Evolutionary conservation across 2,329 filamentous ascomycete species (phyloP).

Genomic region (Xylariaceae sp.): DNA sequence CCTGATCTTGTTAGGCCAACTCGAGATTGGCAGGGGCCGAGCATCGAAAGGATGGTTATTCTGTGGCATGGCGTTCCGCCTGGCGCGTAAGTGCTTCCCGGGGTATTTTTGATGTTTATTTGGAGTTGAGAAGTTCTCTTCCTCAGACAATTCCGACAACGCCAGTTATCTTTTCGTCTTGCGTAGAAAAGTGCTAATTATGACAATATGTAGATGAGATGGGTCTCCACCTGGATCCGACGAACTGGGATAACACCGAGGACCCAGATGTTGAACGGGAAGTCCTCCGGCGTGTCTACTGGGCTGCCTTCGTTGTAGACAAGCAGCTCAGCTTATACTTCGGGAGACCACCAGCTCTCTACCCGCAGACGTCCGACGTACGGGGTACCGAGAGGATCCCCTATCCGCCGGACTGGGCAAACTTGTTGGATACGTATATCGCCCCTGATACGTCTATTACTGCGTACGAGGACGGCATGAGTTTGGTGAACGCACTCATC

Average conservation of each 20-base stretch:
- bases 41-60: slow-evolving; percentile 48
- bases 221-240: slow-evolving; percentile 48
- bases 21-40: slow-evolving; percentile 44
- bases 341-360: slow-evolving; percentile 45
- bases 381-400: slow-evolving; percentile 44
- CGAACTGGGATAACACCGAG: slow-evolving; percentile 41
- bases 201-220: slow-evolving; percentile 36
- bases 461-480: slow-evolving; percentile 43
- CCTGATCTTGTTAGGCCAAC: slow-evolving; percentile 41
- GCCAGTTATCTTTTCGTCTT: neutral
- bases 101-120: too few relatives aligned
- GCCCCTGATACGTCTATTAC: slow-evolving; percentile 40
- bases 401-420: slow-evolving; percentile 45
- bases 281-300: slow-evolving; percentile 45
- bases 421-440: slow-evolving; percentile 44
- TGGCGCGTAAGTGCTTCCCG: slow-evolving; percentile 33
- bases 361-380: slow-evolving; percentile 46
- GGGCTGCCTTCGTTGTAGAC: slow-evolving; percentile 46
- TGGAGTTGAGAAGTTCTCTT: too few relatives aligned
- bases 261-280: slow-evolving; percentile 42
- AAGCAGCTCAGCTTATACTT: slow-evolving; percentile 49
- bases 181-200: neutral
- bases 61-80: slow-evolving; percentile 47
- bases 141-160: neutral
- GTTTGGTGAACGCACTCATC: slow-evolving; percentile 41